These are phyloP conservation scores for Coniochaeta sp. DNA, from an alignment of 2,329 filamentous ascomycete species.

Conservation along the genomic window DNA sequence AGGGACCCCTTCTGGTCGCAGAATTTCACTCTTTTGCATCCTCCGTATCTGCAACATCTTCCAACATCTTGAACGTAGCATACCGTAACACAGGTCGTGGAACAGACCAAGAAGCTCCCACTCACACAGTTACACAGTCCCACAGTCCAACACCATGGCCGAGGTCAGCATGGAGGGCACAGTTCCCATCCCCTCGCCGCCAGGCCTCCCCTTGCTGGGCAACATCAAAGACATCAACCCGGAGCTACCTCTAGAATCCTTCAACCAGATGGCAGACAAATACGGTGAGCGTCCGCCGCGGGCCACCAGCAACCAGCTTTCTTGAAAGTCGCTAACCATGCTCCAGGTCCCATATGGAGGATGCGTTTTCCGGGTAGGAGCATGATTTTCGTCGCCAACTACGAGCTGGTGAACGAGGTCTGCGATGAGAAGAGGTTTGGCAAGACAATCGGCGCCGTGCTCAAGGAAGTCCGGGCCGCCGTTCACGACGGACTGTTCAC, in stretches of 20 bases:
- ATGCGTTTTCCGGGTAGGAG: constrained; percentile 39
- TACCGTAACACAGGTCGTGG: no score
- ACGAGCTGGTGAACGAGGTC: constrained; percentile 52
- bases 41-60: no score
- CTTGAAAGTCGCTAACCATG: not conserved
- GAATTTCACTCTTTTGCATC: no score
- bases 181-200: constrained; percentile 53
- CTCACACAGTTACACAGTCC: no score
- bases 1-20: not conserved
- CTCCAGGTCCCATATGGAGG: constrained; percentile 51
- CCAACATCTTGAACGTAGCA: not conserved
- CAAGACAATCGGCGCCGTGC: constrained; percentile 44
- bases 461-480: constrained; percentile 52
- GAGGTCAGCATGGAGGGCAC: not conserved
- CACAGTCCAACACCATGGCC: not conserved
- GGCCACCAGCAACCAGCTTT: not conserved
- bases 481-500: constrained; percentile 63
- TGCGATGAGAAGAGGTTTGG: constrained; percentile 61
- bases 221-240: constrained; percentile 57
- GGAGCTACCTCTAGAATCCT: constrained; percentile 46
- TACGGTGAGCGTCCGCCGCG: constrained; percentile 47
- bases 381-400: constrained; percentile 14
- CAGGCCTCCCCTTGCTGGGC: constrained; percentile 57
- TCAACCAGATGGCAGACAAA: constrained; percentile 51
- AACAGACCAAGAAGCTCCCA: no score